A percentile compares a stretch with the other conserved stretches of the same genome.
Evolutionary conservation across 164 flowering plant genomes (phyloP).

Genomic region (Warburgia ugandensis): DNA sequence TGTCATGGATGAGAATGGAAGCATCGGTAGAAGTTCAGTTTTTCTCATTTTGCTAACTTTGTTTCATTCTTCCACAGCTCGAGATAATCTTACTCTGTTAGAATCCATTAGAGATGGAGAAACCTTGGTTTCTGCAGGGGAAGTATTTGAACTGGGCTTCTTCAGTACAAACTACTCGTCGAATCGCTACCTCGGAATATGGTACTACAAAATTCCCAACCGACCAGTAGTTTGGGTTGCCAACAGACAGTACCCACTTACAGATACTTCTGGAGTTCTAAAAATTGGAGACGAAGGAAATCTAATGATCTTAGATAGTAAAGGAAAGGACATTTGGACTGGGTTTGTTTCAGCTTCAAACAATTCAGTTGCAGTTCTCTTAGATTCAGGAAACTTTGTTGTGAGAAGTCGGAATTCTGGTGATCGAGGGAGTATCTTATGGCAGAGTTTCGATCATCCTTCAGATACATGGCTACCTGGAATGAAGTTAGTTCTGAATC

Average conservation of each 20-base stretch:
- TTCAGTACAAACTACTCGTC: slow-evolving; percentile 14
- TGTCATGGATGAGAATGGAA: too few species aligned
- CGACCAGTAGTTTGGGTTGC: slow-evolving; percentile 34
- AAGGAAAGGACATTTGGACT: too few species aligned
- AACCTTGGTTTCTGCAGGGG: slow-evolving; percentile 14
- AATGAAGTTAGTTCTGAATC: slow-evolving; percentile 7
- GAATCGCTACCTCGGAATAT: slow-evolving; percentile 25
- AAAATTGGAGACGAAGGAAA: too few species aligned
- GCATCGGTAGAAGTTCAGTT: too few species aligned
- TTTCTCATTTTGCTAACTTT: too few species aligned
- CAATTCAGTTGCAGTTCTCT: too few species aligned
- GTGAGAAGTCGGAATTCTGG: too few species aligned
- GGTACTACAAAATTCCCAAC: slow-evolving; percentile 17
- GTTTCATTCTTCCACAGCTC: too few species aligned
- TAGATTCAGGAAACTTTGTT: too few species aligned
- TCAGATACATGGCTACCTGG: slow-evolving; percentile 9
- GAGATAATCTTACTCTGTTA: too few species aligned
- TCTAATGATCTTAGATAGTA: too few species aligned
- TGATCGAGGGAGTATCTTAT: slow-evolving; percentile 2
- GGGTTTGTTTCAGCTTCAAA: too few species aligned
- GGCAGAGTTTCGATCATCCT: slow-evolving; percentile 24
- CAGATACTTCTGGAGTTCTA: slow-evolving; percentile 1
- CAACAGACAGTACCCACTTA: slow-evolving; percentile 23
- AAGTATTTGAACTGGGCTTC: slow-evolving; percentile 26
- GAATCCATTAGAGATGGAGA: slow-evolving; percentile 3